These are phyloP conservation scores for Phytophthora crassamura DNA, from an alignment of 352 stramenopile species.

Conservation along the genomic window DNA sequence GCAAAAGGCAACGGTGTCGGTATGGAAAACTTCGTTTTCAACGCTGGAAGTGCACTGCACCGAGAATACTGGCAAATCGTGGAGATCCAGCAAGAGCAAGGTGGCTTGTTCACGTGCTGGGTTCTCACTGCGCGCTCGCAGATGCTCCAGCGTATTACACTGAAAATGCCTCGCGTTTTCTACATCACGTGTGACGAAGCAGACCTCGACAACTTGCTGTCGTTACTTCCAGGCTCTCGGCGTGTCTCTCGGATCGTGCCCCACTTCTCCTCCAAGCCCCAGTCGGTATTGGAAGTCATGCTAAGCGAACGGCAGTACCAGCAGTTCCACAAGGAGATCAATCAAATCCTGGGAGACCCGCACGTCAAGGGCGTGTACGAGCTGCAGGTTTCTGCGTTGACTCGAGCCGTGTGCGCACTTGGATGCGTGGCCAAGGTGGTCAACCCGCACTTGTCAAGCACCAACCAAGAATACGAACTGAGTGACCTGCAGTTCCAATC, in stretches of 20 bases:
- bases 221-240: conserved; percentile 55
- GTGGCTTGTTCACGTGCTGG: conserved; percentile 94
- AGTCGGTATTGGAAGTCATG: conserved; percentile 69
- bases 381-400: conserved; percentile 90
- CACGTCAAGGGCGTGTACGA: conserved; percentile 94
- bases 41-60: conserved; percentile 60
- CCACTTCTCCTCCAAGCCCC: conserved; percentile 59
- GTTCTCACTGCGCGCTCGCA: conserved; percentile 91
- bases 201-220: conserved; percentile 81
- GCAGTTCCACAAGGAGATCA: conserved; percentile 76
- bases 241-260: conserved; percentile 65
- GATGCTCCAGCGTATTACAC: conserved; percentile 73
- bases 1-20: conserved; percentile 52
- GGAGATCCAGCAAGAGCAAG: conserved; percentile 78
- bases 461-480: conserved; percentile 65
- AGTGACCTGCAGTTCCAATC: conserved; percentile 80
- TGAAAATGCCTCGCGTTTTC: conserved; percentile 77
- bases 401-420: conserved; percentile 91
- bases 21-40: conserved; percentile 86
- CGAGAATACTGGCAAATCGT: conserved; percentile 84
- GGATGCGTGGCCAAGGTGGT: conserved; percentile 86
- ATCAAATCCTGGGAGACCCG: conserved; percentile 82
- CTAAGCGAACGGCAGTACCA: conserved; percentile 81
- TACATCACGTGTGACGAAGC: conserved; percentile 73
- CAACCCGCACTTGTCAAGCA: conserved; percentile 51